Percentiles rank a stretch among this genome's conserved stretches.
phyloP scores from a whole-genome alignment of 1,139 yeast genomes.

The Candida tropicalis region DNA sequence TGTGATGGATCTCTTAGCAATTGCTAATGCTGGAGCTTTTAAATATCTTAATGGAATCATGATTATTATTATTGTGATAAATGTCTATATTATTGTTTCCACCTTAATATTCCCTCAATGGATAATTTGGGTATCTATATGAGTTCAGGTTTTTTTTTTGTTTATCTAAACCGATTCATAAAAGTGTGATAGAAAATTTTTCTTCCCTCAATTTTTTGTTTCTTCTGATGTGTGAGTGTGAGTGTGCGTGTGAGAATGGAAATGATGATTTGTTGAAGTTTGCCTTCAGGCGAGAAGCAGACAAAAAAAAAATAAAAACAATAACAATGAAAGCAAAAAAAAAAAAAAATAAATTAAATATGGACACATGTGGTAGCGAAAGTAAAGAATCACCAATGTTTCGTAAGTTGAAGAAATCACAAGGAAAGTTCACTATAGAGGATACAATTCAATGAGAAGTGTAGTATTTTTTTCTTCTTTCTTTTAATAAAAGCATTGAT shows the following conservation, averaged over 20 bases:
- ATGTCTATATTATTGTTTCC: not conserved
- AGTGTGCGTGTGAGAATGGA: too few species aligned
- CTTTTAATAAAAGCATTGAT: too few species aligned
- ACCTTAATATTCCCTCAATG: not conserved
- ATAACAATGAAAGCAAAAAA: not conserved
- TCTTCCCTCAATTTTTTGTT: too few species aligned
- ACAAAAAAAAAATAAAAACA: not conserved
- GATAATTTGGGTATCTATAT: not conserved
- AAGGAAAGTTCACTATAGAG: too few species aligned
- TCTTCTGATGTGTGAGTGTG: too few species aligned
- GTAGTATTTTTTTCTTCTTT: too few species aligned
- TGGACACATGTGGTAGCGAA: not conserved
- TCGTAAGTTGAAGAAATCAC: too few species aligned
- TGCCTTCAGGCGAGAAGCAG: not conserved
- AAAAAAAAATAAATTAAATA: not conserved
- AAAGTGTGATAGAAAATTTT: not conserved
- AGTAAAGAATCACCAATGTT: too few species aligned
- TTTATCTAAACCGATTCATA: too few species aligned
- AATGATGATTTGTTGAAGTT: slow-evolving; percentile 2
- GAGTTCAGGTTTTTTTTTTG: too few species aligned
- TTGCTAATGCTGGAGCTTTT: slow-evolving; percentile 9
- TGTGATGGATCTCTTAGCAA: slow-evolving; percentile 6
- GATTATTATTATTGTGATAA: not conserved
- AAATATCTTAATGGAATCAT: slow-evolving; percentile 13
- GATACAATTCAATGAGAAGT: too few species aligned